Evolutionary conservation across 768 basidiomycete species (phyloP), one percentile per base, ranked within the genome.

Genomic region (Nidula microcarpa): DNA sequence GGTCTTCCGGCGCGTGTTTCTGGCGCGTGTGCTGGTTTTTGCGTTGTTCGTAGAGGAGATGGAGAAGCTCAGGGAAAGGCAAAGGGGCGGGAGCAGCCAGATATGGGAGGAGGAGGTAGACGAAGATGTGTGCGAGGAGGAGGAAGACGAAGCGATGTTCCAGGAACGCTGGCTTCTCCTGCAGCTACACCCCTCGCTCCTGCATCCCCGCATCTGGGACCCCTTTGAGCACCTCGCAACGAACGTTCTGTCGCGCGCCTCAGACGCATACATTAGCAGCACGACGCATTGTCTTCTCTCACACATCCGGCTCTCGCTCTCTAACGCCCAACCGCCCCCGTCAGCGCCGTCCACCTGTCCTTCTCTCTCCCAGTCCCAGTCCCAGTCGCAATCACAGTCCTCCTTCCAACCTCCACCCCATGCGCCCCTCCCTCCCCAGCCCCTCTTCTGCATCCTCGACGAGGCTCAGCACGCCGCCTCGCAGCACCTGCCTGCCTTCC

Each of bases 381-480:
- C 23, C 23, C 23, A 30, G 23, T 30, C 23, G 3, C 23, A 30
- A 30, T 30, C 23, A 13, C 35, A 1, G 5, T 1, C 16, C 39
- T 41, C 16, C 33, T 33, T 43, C 41, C 9, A 4, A 6, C 14
- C 10, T 34, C 50, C 13, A 46, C 37, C 35, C n/a, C 36, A n/a
- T 23, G 50, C 9, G 58, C 60, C 41, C 57, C 51, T 11, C 52
- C 56, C 33, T 55, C 60, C n/a, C 55, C 59, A 30, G 5, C 73
- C 74, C 5, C 54, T 78, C 17, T 78, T 76, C 58, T 75, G 73
- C 53, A 68, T 78, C 13, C 65, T 78, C 6, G 76, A 78, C 47
- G 75, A 78, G 60, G 75, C 74, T 9, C 75, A 78, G 54, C 66
- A 70, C 45, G 74, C 77, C 5, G 75, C 74, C 1, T 72, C 69